Base-by-base conservation (phyloP, 2,329 filamentous ascomycete species). In the Penicillium sp. region DNA sequence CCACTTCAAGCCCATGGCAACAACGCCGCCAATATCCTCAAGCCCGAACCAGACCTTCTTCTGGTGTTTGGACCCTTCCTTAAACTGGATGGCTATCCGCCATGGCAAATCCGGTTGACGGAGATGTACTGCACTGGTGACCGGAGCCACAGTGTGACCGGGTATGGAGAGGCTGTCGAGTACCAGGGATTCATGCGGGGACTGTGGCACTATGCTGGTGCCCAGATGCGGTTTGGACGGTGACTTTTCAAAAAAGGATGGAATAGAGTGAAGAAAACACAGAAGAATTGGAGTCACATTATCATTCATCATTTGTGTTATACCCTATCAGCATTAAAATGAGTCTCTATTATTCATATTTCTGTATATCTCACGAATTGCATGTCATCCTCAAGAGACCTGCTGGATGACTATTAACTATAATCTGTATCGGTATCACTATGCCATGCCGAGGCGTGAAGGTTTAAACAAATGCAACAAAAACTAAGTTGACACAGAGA, bases 161-260 rank as follows among this genome's bases (percentile, higher is more conserved):
- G 64, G 0, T 63, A 60, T 38, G 62, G 62, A 4, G 68, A 69
- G 37, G 58, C 63, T 1, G 90, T 98, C 13, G 89, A 89, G 30
- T 98, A 98, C 65, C 90, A 96, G 61, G 85, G 94, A 19, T 98
- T 97, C 65, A 73, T 97, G 50, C 78, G 84, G 48, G 91, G 84
- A 1, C 70, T 98, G 54, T 84, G 87, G 64, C 87, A 84, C 57
- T 98, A 81, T 68, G 85, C 88, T 7, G 83, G 82, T 51, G 91
- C 90, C 3, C 86, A 95, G 66, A 94, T 97, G 78, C 80, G 90
- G 42, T 81, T 90, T 56, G 90, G 90, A 18, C 69, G 76, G 56
- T 83, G 30, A 46, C 19, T 3, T 7, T 8, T 5, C 4, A n/a
- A 15, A 21, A 4, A 5, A 21, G 23, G 13, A 17, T 5, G 9